Evolutionary conservation across 129 eudicot species (phyloP).

Genomic region (Helianthus tuberosus): DNA sequence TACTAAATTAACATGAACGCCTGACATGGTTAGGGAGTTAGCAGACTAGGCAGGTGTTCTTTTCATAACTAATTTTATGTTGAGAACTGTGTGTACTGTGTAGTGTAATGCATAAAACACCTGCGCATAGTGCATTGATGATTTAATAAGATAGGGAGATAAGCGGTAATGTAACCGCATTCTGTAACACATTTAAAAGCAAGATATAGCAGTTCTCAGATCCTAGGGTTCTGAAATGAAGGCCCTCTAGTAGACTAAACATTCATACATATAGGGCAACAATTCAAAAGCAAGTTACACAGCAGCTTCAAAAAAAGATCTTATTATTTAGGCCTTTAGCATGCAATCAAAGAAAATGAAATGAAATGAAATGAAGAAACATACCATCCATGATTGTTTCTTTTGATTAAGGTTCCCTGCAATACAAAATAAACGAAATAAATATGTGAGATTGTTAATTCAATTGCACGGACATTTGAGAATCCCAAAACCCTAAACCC

Average conservation of each 20-base stretch:
- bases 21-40: neutral
- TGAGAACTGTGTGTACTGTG: no score
- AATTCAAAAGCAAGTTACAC: neutral
- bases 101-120: no score
- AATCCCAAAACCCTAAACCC: constrained; percentile 12
- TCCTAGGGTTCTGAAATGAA: no score
- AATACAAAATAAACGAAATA: constrained; percentile 18
- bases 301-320: neutral
- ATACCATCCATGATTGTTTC: constrained; percentile 39
- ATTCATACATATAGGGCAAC: neutral
- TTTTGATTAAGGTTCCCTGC: constrained; percentile 26
- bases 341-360: neutral
- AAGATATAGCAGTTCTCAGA: no score
- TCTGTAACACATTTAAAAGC: no score
- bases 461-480: neutral
- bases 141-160: no score
- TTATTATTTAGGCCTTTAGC: no score
- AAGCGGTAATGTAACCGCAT: no score
- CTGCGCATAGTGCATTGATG: no score
- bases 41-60: neutral
- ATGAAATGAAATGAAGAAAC: neutral
- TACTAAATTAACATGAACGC: constrained; percentile 3
- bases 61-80: no score
- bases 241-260: no score
- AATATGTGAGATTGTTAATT: neutral